phyloP scores from a whole-genome alignment of 306 rosid genomes.

The Abrus pulchellus region DNA sequence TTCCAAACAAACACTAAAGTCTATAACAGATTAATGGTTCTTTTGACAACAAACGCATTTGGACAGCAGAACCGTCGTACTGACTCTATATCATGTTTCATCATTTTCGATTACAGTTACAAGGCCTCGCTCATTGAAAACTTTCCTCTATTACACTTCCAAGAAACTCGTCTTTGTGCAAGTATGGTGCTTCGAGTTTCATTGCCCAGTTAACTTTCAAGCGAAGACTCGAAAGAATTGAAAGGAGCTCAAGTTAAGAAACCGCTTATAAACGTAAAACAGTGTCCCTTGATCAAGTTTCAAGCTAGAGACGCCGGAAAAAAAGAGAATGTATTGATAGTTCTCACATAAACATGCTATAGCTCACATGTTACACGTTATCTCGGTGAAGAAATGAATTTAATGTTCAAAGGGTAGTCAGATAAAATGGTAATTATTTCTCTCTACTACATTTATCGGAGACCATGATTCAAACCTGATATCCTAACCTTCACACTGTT shows the following conservation, averaged over 20 bases:
- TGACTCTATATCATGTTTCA: slow-evolving; percentile 26
- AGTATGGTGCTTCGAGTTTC: slow-evolving; percentile 32
- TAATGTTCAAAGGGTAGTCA: slow-evolving; percentile 3
- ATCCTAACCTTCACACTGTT: not conserved
- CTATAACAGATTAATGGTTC: not conserved
- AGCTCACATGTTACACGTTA: not conserved
- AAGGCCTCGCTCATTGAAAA: slow-evolving; percentile 5
- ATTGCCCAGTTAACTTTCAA: slow-evolving; percentile 29
- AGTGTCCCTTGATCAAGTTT: slow-evolving; percentile 12
- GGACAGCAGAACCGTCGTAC: slow-evolving; percentile 30
- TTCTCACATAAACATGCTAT: not conserved
- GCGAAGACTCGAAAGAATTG: not conserved
- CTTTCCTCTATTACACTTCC: slow-evolving; percentile 42
- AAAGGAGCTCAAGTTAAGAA: slow-evolving; percentile 22
- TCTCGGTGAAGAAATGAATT: slow-evolving; percentile 8
- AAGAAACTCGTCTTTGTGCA: not conserved
- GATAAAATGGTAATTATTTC: not conserved
- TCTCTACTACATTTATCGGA: not conserved
- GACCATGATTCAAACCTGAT: not conserved
- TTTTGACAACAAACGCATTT: not conserved
- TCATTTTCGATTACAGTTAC: slow-evolving; percentile 32
- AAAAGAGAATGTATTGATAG: slow-evolving; percentile 3
- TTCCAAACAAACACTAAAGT: not conserved
- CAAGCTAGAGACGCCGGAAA: not conserved
- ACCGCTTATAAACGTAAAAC: not conserved